phyloP scores from a whole-genome alignment of 768 basidiomycete genomes.

The Glaciozyma martinii region DNA sequence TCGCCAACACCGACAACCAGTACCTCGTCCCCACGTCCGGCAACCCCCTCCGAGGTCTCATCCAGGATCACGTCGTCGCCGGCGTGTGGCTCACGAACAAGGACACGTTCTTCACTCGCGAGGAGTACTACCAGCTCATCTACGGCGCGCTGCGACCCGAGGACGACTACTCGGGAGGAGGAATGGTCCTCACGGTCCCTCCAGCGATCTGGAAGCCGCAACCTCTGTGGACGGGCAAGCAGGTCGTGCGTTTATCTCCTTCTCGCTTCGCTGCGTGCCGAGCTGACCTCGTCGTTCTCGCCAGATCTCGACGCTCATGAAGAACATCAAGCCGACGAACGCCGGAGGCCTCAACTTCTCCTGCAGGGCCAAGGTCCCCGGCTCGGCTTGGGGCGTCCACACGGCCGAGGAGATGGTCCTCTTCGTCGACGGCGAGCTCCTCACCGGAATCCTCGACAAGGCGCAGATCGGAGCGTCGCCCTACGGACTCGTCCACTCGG shows the following conservation, averaged over 20 bases:
- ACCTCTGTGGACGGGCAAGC: slow-evolving; percentile 95
- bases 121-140: slow-evolving; percentile 90
- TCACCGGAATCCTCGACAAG: slow-evolving; percentile 92
- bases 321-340: slow-evolving; percentile 75
- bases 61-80: slow-evolving; percentile 97
- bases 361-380: slow-evolving; percentile 81
- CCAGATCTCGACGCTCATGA: slow-evolving; percentile 86
- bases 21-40: slow-evolving; percentile 99
- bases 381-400: slow-evolving; percentile 50
- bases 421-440: slow-evolving; percentile 84
- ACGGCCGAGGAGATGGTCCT: slow-evolving; percentile 76
- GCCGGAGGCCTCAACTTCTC: slow-evolving; percentile 73
- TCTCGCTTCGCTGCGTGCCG: background rate
- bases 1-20: slow-evolving; percentile 97
- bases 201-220: slow-evolving; percentile 86
- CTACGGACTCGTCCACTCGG: slow-evolving; percentile 92
- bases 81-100: slow-evolving; percentile 99
- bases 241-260: slow-evolving; percentile 59
- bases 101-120: slow-evolving; percentile 85
- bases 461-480: slow-evolving; percentile 93
- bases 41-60: slow-evolving; percentile 90
- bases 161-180: slow-evolving; percentile 53
- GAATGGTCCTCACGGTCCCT: slow-evolving; percentile 68
- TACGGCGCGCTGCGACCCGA: slow-evolving; percentile 91
- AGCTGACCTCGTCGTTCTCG: background rate